A percentile compares a stretch with the other conserved stretches of the same genome.
Evolutionary conservation across 2,329 filamentous ascomycete species (phyloP).

Genomic region (Aureobasidium zeae): DNA sequence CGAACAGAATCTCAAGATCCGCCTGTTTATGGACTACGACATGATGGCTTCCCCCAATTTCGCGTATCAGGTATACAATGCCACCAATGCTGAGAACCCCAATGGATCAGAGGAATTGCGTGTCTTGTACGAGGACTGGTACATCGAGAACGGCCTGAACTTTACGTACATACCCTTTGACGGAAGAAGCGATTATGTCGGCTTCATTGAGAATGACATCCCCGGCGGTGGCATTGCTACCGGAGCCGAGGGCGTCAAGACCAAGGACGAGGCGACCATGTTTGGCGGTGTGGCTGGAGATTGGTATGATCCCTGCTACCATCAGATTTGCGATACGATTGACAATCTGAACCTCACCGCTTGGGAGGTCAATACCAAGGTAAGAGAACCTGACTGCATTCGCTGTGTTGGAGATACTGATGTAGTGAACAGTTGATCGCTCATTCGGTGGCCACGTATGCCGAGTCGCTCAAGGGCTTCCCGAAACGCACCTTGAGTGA

Average conservation of each 20-base stretch:
- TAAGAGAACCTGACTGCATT: background rate
- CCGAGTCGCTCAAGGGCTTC: constrained; percentile 54
- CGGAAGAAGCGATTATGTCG: constrained; percentile 70
- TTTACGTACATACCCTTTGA: constrained; percentile 67
- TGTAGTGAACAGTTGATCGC: constrained; percentile 46
- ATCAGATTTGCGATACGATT: constrained; percentile 43
- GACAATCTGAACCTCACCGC: constrained; percentile 46
- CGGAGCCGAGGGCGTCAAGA: constrained; percentile 70
- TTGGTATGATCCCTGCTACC: constrained; percentile 50
- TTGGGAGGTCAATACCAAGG: constrained; percentile 47
- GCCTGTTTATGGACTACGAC: constrained; percentile 62
- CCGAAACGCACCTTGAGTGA: constrained; percentile 5
- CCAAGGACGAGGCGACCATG: constrained; percentile 50
- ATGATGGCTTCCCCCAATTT: constrained; percentile 61
- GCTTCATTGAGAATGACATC: constrained; percentile 57
- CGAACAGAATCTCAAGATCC: constrained; percentile 48
- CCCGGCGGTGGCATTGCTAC: constrained; percentile 68
- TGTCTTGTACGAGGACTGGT: constrained; percentile 59
- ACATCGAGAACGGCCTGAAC: constrained; percentile 50
- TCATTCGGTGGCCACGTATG: constrained; percentile 59
- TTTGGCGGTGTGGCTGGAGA: constrained; percentile 62
- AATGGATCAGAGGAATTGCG: constrained; percentile 58
- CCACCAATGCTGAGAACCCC: constrained; percentile 1
- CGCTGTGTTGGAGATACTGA: background rate
- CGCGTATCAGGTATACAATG: constrained; percentile 47